Evolutionary conservation across 345 rosid genomes (phyloP), one percentile per base, ranked within the genome.

Genomic region (Hibiscus syriacus): DNA sequence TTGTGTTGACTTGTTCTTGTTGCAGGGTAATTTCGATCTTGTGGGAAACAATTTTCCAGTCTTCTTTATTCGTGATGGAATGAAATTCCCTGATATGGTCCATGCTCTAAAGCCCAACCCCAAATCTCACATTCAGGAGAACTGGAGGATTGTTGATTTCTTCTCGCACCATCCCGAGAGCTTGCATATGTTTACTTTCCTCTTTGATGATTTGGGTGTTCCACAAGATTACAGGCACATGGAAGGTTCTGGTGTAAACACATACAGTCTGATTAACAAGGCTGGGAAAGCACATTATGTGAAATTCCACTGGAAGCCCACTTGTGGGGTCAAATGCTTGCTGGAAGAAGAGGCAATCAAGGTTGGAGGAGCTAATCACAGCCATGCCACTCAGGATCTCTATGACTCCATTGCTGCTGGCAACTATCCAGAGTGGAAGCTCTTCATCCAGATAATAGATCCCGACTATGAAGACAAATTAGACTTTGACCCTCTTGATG

Each of bases 41-140:
- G 98, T 94, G 71, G 99, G 99, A 39, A 94, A 94, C 90, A 94
- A 94, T 77, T 89, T 92, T 78, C 98, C 96, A 5, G 99, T 94
- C 68, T 94, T 94, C 78, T 94, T 94, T 62, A 20, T 94, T 59
- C 93, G 98, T 14, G 99, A 92, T 83, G 99, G 93, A 61, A 89
- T 94, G 85, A 87, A 94, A 66, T 94, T 94, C 83, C 97, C 98
- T 25, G 99, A 94, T 79, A 76, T 88, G 90, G 85, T 94, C 16
- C 99, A 94, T 80, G 82, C 97, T 2, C 79, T 94, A 50, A 94
- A 94, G 71, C 99, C 99, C n/a, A 94, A 94, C 55, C 99, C 99
- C 6, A 92, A 89, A 81, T 80, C 99, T 55, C 95, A 94, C 79
- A 77, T 94, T 75, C 99, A 91, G 75, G 99, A 94, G 87, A 83